These are phyloP conservation scores for Nitzschia sp. DNA, from an alignment of 108 stramenopile species.

Conservation along the genomic window DNA sequence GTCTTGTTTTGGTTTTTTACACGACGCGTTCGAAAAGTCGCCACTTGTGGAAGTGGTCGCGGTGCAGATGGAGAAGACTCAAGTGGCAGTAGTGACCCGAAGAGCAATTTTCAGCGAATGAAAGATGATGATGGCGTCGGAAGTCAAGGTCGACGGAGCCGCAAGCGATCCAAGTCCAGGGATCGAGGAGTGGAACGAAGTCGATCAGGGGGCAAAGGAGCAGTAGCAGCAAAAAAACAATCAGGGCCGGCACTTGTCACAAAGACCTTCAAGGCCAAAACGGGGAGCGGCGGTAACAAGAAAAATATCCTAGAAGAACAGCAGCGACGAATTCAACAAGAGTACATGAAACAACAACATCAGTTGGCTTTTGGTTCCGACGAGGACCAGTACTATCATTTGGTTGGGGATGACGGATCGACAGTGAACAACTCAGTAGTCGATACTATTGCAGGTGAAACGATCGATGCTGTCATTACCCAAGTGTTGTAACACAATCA, in stretches of 20 bases:
- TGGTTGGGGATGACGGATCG: not conserved
- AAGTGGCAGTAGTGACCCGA: not conserved
- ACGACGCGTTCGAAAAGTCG: not conserved
- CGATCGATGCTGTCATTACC: constrained; percentile 10
- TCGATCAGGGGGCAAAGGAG: not conserved
- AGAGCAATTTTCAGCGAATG: not conserved
- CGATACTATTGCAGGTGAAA: not conserved
- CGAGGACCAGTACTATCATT: constrained; percentile 9
- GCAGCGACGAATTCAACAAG: not conserved
- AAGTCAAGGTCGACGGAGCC: not conserved
- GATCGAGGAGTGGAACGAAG: not conserved
- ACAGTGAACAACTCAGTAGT: not conserved
- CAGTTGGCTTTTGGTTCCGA: not conserved
- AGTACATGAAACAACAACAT: not conserved
- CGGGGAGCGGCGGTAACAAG: not conserved
- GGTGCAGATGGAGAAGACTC: not conserved
- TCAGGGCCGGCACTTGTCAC: not conserved
- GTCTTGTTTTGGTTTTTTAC: constrained; percentile 9
- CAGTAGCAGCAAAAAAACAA: not conserved
- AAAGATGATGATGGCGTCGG: not conserved
- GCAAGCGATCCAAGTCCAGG: constrained; percentile 6
- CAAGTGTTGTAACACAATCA: constrained; percentile 13
- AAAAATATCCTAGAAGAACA: not conserved
- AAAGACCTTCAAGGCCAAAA: not conserved
- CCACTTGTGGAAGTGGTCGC: no score